phyloP scores from a whole-genome alignment of 176 grass and related monocot genomes.

The Leersia perrieri region DNA sequence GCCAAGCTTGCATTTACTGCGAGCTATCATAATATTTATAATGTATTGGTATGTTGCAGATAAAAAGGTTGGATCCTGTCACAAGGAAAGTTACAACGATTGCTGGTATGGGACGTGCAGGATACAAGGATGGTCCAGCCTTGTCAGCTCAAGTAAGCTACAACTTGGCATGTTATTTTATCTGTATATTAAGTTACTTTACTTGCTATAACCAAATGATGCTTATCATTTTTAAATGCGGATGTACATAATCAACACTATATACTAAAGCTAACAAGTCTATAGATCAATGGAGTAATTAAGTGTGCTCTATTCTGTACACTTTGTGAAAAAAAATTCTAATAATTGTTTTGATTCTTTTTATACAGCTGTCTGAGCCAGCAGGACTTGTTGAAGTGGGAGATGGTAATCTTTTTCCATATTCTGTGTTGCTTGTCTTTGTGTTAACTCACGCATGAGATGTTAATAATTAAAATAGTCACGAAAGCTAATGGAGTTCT shows the following conservation, averaged over 20 bases:
- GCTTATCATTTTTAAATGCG: background rate
- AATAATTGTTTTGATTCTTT: constrained; percentile 31
- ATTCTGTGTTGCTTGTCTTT: constrained; percentile 14
- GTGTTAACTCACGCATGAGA: background rate
- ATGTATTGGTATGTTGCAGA: constrained; percentile 50
- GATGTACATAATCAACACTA: background rate
- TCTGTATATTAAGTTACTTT: background rate
- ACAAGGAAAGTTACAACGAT: constrained; percentile 80
- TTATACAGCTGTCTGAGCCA: constrained; percentile 88
- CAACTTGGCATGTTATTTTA: constrained; percentile 3
- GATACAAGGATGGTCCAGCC: constrained; percentile 76
- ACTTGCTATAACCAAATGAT: background rate
- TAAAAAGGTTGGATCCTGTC: constrained; percentile 78
- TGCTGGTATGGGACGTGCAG: constrained; percentile 88
- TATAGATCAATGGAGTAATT: constrained; percentile 5
- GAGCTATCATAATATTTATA: constrained; percentile 12
- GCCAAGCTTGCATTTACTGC: background rate
- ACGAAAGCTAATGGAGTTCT: background rate
- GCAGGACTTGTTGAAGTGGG: constrained; percentile 79
- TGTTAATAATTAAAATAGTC: constrained; percentile 5
- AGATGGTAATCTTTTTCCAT: constrained; percentile 55
- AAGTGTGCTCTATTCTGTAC: background rate
- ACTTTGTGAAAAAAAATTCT: constrained; percentile 10
- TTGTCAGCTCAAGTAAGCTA: constrained; percentile 78
- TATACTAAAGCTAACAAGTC: background rate